Percentiles rank a stretch among this genome's conserved stretches.
Conservation (phyloP, 768 basidiomycete species). For the Pulveroboletus frians region DNA sequence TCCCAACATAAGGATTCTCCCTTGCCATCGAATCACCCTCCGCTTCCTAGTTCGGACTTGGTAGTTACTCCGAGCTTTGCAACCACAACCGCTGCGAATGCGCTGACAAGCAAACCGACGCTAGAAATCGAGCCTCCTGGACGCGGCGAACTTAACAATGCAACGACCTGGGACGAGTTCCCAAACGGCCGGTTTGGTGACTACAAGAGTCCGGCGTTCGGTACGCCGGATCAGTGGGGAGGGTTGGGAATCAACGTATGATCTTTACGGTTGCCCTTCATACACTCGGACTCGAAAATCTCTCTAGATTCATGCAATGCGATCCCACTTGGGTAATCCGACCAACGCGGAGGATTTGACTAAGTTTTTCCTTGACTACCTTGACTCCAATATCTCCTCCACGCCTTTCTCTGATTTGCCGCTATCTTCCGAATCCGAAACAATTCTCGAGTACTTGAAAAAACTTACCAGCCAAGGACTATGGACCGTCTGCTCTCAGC, state of each 20-base stretch:
- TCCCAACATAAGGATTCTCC: conserved; percentile 36
- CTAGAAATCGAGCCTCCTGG: conserved; percentile 52
- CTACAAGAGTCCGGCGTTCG: conserved; percentile 94
- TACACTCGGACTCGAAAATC: not conserved
- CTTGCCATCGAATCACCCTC: conserved; percentile 28
- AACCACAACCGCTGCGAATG: conserved; percentile 53
- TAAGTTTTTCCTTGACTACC: conserved; percentile 71
- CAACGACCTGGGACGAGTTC: conserved; percentile 89
- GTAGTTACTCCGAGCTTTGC: conserved; percentile 64
- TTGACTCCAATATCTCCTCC: conserved; percentile 63
- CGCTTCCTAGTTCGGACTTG: conserved; percentile 32
- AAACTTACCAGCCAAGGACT: conserved; percentile 71
- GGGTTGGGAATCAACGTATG: conserved; percentile 56
- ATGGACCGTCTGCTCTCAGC: conserved; percentile 98
- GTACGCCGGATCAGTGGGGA: conserved; percentile 74
- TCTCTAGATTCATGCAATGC: conserved; percentile 52
- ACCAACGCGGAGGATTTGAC: conserved; percentile 64
- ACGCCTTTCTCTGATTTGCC: conserved; percentile 89
- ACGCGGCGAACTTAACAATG: conserved; percentile 70
- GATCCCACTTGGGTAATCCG: conserved; percentile 72
- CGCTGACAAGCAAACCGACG: conserved; percentile 45
- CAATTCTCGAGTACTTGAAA: conserved; percentile 75
- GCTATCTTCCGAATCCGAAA: conserved; percentile 73
- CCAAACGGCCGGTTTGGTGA: conserved; percentile 99
- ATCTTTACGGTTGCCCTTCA: not conserved